phyloP scores from a whole-genome alignment of 805 yeast species.

The Vanderwaltozyma tropicalis region DNA sequence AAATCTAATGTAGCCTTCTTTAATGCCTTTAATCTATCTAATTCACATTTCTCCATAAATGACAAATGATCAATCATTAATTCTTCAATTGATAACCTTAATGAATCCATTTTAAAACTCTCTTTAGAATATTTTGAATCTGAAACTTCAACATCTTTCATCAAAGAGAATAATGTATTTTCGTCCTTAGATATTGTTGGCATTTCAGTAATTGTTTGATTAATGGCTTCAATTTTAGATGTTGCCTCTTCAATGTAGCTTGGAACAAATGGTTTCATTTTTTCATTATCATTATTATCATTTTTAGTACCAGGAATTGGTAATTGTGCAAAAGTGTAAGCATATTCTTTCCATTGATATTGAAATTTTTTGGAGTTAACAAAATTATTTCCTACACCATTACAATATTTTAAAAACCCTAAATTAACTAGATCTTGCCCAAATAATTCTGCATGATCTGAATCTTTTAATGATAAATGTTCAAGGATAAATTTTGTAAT shows the following conservation, averaged over 20 bases:
- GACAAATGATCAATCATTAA: slow-evolving; percentile 56
- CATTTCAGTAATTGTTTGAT: slow-evolving; percentile 3
- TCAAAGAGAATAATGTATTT: slow-evolving; percentile 40
- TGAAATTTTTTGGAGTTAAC: slow-evolving; percentile 63
- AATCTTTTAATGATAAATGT: slow-evolving; percentile 26
- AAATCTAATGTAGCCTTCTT: slow-evolving; percentile 70
- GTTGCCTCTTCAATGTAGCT: background rate
- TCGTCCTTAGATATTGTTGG: slow-evolving; percentile 27
- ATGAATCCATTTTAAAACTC: slow-evolving; percentile 49
- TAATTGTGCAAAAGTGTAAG: slow-evolving; percentile 44
- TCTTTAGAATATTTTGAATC: slow-evolving; percentile 47
- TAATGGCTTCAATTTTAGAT: background rate
- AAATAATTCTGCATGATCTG: slow-evolving; percentile 54
- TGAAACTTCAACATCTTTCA: slow-evolving; percentile 45
- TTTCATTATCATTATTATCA: background rate
- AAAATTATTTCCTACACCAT: slow-evolving; percentile 59
- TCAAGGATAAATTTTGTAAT: slow-evolving; percentile 24
- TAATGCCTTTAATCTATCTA: slow-evolving; percentile 64
- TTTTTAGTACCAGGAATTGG: slow-evolving; percentile 12
- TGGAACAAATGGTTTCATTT: background rate
- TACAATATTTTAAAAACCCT: slow-evolving; percentile 45
- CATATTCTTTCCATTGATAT: slow-evolving; percentile 73
- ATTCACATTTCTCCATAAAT: slow-evolving; percentile 75
- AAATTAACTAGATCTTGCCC: slow-evolving; percentile 61
- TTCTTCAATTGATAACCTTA: slow-evolving; percentile 68